phyloP scores from a whole-genome alignment of 495 filamentous ascomycete species.

The Neurospora sp. region DNA sequence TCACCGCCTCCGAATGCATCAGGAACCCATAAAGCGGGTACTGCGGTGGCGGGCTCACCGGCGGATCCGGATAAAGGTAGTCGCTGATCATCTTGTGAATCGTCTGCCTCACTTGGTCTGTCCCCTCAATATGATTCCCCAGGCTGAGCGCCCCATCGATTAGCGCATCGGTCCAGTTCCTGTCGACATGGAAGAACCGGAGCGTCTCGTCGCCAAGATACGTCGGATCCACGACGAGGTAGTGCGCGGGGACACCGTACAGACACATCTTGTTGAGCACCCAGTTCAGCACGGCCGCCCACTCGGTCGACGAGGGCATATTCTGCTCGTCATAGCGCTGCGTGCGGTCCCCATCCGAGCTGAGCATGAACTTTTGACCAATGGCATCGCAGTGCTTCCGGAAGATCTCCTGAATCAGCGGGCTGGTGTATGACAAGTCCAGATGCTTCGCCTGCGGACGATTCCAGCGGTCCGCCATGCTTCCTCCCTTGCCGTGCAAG shows the following conservation, averaged over 20 bases:
- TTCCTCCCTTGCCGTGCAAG: no score
- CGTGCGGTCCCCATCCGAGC: background rate
- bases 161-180: slow-evolving; percentile 31
- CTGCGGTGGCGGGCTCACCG: slow-evolving; percentile 9
- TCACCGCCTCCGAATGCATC: slow-evolving; percentile 3
- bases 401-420: no score
- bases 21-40: slow-evolving; percentile 9
- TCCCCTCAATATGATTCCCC: slow-evolving; percentile 26
- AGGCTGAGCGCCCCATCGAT: slow-evolving; percentile 38
- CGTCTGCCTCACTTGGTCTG: slow-evolving; percentile 18
- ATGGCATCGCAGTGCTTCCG: no score
- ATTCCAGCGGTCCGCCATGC: no score
- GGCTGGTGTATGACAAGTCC: no score
- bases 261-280: slow-evolving; percentile 30
- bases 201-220: slow-evolving; percentile 31
- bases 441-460: no score
- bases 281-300: slow-evolving; percentile 26
- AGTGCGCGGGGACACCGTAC: slow-evolving; percentile 27
- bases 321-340: slow-evolving; percentile 26
- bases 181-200: slow-evolving; percentile 38
- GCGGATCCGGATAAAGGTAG: slow-evolving; percentile 7
- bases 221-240: slow-evolving; percentile 26
- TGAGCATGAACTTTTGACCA: background rate
- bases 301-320: slow-evolving; percentile 21
- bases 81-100: slow-evolving; percentile 26